Evolutionary conservation across 2,329 filamentous ascomycete species (phyloP).

Genomic region (Westerdykella aurantiaca): DNA sequence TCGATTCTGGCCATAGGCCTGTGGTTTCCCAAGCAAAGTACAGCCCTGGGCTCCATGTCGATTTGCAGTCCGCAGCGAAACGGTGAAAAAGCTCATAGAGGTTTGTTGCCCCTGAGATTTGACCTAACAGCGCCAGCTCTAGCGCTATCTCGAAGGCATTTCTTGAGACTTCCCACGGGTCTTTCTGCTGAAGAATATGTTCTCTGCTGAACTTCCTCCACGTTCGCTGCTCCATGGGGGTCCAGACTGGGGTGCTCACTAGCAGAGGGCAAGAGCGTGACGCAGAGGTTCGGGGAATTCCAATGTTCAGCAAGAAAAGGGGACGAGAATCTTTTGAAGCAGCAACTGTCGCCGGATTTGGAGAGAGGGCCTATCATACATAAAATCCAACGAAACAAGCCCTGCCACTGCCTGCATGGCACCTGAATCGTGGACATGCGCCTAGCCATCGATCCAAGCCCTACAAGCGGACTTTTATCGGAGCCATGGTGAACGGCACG

Average conservation of each 20-base stretch:
- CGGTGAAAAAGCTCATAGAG: constrained; percentile 10
- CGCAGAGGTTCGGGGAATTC: too few relatives aligned
- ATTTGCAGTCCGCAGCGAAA: constrained; percentile 6
- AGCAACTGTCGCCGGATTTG: too few relatives aligned
- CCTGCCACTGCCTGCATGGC: not conserved
- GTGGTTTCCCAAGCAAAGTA: constrained; percentile 17
- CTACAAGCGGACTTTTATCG: too few relatives aligned
- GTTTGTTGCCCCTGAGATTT: constrained; percentile 10
- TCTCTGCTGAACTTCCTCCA: constrained; percentile 13
- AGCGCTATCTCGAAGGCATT: constrained; percentile 13
- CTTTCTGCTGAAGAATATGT: constrained; percentile 10
- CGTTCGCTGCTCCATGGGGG: constrained; percentile 10
- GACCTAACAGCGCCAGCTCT: constrained; percentile 14
- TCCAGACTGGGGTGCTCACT: too few relatives aligned
- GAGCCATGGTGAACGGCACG: too few relatives aligned
- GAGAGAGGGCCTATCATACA: too few relatives aligned
- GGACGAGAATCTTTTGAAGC: too few relatives aligned
- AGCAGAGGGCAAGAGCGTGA: too few relatives aligned
- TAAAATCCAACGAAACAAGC: not conserved
- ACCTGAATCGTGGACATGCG: too few relatives aligned
- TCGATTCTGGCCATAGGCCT: constrained; percentile 9
- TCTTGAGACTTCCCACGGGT: constrained; percentile 11
- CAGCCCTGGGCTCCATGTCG: constrained; percentile 13
- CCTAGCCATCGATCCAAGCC: too few relatives aligned
- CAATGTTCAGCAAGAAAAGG: too few relatives aligned